Conservation (phyloP, 129 eudicot genomes). For the Heracleum sosnowskyi region DNA sequence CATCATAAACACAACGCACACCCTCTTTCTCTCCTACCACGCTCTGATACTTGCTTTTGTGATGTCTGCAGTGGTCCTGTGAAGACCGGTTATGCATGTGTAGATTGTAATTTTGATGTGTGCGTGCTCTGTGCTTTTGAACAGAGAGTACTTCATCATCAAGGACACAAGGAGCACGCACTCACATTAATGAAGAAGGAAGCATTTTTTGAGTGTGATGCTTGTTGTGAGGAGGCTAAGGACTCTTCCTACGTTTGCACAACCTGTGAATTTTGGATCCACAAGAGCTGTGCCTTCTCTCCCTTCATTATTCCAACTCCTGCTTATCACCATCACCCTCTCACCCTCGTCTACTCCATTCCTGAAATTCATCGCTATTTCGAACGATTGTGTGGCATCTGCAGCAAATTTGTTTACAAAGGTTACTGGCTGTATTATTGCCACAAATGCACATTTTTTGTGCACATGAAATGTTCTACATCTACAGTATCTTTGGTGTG, state of each 20-base stretch:
- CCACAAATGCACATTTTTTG: slow-evolving; percentile 5
- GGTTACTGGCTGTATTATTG: slow-evolving; percentile 17
- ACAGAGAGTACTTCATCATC: not conserved
- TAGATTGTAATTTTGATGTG: not conserved
- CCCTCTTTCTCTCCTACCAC: not conserved
- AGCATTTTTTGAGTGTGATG: slow-evolving; percentile 11
- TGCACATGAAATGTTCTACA: slow-evolving; percentile 14
- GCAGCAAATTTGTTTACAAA: not conserved
- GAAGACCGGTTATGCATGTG: not conserved
- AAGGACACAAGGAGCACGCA: not conserved
- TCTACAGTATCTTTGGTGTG: not conserved
- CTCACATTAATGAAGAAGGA: not conserved
- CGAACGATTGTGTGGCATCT: not conserved
- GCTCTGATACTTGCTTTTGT: not conserved
- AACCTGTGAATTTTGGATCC: slow-evolving; percentile 9
- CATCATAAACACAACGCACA: not conserved
- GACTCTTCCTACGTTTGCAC: slow-evolving; percentile 16
- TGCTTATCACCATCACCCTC: slow-evolving; percentile 11
- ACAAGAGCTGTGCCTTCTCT: not conserved
- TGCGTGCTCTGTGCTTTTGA: not conserved
- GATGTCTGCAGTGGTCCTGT: not conserved
- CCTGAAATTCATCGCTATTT: not conserved
- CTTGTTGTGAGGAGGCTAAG: slow-evolving; percentile 7
- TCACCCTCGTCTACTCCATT: slow-evolving; percentile 17
- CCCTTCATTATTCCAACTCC: not conserved